Base-by-base conservation (phyloP, 192 early-diverging fungal genomes). In the Chytriomyces sp. region DNA sequence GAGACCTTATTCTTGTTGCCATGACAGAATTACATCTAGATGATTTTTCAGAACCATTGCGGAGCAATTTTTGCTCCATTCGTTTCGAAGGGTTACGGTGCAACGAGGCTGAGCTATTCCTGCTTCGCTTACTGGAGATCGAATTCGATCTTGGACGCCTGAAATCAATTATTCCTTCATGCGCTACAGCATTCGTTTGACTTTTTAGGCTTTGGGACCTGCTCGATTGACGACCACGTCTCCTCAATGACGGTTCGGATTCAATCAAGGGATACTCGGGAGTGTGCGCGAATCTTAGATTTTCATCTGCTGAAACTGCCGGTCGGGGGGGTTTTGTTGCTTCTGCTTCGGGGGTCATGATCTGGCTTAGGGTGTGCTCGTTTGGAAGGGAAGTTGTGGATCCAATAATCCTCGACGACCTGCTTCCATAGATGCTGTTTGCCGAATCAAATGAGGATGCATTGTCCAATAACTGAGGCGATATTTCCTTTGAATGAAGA, bases 61-160 rank as follows among this genome's bases (percentile, higher is more conserved):
- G 17, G 33, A 60, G 4, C 22, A 12, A 36, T 36, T 36, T 34
- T 60, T 60, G 58, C 31, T 12, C 32, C 22, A 8, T 54, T 68
- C 28, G 53, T 10, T 41, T 52, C 6, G 54, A 59, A 12, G 68
- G 68, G 5, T 26, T 39, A 2, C 68, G 53, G 30, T 70, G 68
- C 22, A 55, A 22, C 6, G 66, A 69, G 26, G 26, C 37, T 2
- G 68, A 70, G 28, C 39, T 70, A 28, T 41, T 57, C 44, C 68
- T 14, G 33, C 68, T 70, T 38, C 68, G 12, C 37, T 70, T 70
- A 30, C 39, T 57, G 22, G 56, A 19, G 31, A 70, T 31, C 5
- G 68, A 70, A 26, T 26, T 37, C 5, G 65, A 68, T 55, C 52
- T 14, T 33, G 65, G 65, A 26, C 65, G 65, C 34, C 65, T 19